phyloP scores from a whole-genome alignment of 2,329 filamentous ascomycete genomes.

The Epichloe scottii region DNA sequence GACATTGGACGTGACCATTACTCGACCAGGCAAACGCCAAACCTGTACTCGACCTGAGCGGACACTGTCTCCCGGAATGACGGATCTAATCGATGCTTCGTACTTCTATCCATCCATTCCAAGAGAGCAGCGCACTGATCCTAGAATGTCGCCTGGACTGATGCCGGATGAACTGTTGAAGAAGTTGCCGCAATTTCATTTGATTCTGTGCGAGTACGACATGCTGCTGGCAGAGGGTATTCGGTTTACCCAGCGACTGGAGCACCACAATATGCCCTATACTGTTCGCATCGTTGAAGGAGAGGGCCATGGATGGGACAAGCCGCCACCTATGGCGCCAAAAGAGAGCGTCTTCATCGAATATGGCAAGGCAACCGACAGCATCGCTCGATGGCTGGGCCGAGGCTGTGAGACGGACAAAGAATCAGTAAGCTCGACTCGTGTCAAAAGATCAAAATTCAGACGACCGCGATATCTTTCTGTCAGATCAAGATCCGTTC shows the following conservation, averaged over 20 bases:
- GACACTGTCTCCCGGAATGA: constrained; percentile 44
- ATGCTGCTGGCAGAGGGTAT: constrained; percentile 51
- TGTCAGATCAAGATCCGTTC: constrained; percentile 20
- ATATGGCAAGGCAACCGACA: constrained; percentile 30
- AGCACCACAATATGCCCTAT: constrained; percentile 19
- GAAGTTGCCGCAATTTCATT: constrained; percentile 39
- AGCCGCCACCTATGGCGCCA: constrained; percentile 30
- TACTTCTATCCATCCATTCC: constrained; percentile 44
- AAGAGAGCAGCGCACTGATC: constrained; percentile 33
- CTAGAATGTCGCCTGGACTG: constrained; percentile 44
- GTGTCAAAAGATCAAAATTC: constrained; percentile 18
- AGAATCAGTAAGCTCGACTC: constrained; percentile 23
- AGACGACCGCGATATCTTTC: constrained; percentile 20
- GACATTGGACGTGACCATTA: constrained; percentile 46
- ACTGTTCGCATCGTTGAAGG: constrained; percentile 30
- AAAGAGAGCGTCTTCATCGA: constrained; percentile 33
- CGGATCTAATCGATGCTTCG: constrained; percentile 49
- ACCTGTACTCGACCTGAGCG: constrained; percentile 41
- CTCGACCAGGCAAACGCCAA: constrained; percentile 42
- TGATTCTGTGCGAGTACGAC: constrained; percentile 52
- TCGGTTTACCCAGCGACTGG: constrained; percentile 46
- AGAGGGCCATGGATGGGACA: constrained; percentile 38
- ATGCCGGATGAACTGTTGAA: constrained; percentile 40
- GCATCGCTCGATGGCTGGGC: constrained; percentile 30
- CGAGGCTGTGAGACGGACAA: constrained; percentile 23